Evolutionary conservation across 441 rosid species (phyloP).

Genomic region (Pelargonium citronellum): DNA sequence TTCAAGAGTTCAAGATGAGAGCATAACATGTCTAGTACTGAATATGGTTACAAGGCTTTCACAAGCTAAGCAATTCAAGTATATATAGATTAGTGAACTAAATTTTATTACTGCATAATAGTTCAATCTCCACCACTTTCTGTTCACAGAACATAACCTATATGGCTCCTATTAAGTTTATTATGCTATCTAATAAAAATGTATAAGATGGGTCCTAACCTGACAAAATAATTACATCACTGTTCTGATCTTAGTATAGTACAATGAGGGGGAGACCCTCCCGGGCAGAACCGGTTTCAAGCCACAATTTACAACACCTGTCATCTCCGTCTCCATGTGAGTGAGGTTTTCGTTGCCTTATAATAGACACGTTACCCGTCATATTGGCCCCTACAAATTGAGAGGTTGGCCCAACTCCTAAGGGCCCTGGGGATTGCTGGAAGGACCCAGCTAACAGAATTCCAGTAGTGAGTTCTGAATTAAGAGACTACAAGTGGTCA

Average conservation of each 20-base stretch:
- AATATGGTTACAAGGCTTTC: too few species aligned
- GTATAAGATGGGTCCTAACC: background rate
- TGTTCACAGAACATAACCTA: background rate
- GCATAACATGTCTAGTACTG: too few species aligned
- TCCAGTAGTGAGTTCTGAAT: background rate
- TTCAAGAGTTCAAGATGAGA: too few species aligned
- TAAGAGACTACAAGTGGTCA: background rate
- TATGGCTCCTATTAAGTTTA: background rate
- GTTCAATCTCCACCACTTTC: slow-evolving; percentile 5
- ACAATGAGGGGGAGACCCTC: background rate
- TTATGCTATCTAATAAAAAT: background rate
- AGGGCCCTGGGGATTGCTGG: background rate
- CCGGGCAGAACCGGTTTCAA: background rate
- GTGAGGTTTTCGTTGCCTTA: background rate
- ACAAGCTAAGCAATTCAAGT: background rate
- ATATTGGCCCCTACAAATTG: background rate
- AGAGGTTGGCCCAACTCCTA: background rate
- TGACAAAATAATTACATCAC: background rate
- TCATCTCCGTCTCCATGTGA: background rate
- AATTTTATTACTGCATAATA: background rate
- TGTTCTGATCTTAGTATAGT: background rate
- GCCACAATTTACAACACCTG: background rate
- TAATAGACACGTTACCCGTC: background rate
- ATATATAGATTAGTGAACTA: background rate
- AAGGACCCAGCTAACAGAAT: background rate